A percentile compares a stretch with the other conserved stretches of the same genome.
These are phyloP conservation scores for Logfia minima DNA, from an alignment of 129 eudicot species.

Conservation along the genomic window DNA sequence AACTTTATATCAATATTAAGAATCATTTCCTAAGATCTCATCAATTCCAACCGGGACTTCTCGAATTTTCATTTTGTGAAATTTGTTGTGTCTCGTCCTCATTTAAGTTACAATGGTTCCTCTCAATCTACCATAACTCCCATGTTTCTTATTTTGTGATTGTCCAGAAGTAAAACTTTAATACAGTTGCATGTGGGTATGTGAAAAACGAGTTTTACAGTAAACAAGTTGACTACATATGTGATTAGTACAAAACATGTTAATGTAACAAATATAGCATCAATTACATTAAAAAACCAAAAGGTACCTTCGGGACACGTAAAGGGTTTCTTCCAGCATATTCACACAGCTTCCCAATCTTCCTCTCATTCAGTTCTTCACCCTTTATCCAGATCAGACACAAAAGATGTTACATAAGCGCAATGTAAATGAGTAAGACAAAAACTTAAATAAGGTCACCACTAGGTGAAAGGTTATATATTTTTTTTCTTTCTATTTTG, in stretches of 20 bases:
- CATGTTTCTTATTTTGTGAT: too few relatives aligned
- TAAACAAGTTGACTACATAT: background rate
- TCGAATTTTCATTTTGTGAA: too few relatives aligned
- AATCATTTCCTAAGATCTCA: too few relatives aligned
- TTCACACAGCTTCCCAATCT: constrained; percentile 93
- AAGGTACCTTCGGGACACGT: constrained; percentile 90
- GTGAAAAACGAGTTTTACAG: background rate
- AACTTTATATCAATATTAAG: too few relatives aligned
- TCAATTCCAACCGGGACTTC: too few relatives aligned
- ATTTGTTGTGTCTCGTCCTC: too few relatives aligned
- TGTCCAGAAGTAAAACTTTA: too few relatives aligned
- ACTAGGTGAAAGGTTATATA: background rate
- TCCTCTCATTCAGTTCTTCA: constrained; percentile 80
- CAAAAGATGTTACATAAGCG: constrained; percentile 6
- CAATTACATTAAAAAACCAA: constrained; percentile 9
- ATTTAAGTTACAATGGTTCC: too few relatives aligned
- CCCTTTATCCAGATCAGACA: constrained; percentile 49
- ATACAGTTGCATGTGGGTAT: background rate
- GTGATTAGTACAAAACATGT: constrained; percentile 12
- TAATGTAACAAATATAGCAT: constrained; percentile 8
- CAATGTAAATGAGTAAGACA: background rate
- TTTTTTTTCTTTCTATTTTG: background rate
- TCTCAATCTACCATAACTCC: too few relatives aligned
- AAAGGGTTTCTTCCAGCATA: constrained; percentile 94
- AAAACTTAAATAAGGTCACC: background rate